Evolutionary conservation across 345 rosid species (phyloP), one percentile per base, ranked within the genome.

Genomic region (Trapa bicornis): DNA sequence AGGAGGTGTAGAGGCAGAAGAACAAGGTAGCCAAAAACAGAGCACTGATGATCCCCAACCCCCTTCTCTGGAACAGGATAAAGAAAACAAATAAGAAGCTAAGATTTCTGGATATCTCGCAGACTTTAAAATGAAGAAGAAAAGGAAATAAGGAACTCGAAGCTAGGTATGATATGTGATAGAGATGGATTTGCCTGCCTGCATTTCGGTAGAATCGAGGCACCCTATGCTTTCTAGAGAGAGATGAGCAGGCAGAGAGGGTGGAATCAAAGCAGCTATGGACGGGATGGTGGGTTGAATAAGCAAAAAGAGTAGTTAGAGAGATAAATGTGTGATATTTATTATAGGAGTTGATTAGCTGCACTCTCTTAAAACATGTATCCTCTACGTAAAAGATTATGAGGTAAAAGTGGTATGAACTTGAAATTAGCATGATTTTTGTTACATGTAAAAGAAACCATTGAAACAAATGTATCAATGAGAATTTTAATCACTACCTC

Each of bases 161-260:
- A 13, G 56, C 4, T 50, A 50, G 22, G 17, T 1, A 50, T 3
- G 14, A 10, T 50, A 16, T n/a, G 33, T 48, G 45, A 66, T 48
- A 37, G 68, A 66, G 60, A 37, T 38, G 32, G 37, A 67, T 32
- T 58, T 22, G 12, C 33, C 38, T 67, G 60, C 70, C 70, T 67
- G 1, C 70, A 53, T 67, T 33, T 67, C 54, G 58, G 15, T 48
- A 66, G 4, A 33, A 36, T 43, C 61, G 60, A 35, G 60, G 7
- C 63, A 8, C 63, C 7, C 63, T 32, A 38, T 32, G 33, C 22
- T 54, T 56, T 66, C 45, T 14, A 37, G 48, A 52, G 61, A 52
- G 58, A 47, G 56, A 22, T 22, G 29, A 22, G 29, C 29, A 50
- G 61, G 29, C 8, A 66, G 45, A 66, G 58, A 48, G 67, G 45